Percentiles rank a stretch among this genome's conserved stretches.
Conservation (phyloP, 768 basidiomycete species). For the Termitomyces sp. region DNA sequence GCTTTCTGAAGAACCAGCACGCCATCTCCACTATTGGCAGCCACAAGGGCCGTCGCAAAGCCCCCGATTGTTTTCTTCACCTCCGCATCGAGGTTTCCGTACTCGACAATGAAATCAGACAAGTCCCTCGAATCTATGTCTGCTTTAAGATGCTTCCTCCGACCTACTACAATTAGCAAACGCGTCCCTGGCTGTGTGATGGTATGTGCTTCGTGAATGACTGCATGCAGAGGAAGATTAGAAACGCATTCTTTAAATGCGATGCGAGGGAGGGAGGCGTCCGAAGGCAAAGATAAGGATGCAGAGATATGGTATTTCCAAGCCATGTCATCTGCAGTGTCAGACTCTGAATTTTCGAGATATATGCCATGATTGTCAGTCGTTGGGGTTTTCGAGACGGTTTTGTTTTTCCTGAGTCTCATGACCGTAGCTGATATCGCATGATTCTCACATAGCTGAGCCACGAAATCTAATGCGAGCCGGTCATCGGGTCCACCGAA, state of each 20-base stretch:
- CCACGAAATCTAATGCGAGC: slow-evolving; percentile 76
- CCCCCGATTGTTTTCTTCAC: slow-evolving; percentile 41
- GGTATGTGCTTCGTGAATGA: slow-evolving; percentile 40
- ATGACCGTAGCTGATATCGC: slow-evolving; percentile 70
- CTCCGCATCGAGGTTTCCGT: slow-evolving; percentile 40
- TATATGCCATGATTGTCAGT: not conserved
- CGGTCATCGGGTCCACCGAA: slow-evolving; percentile 94
- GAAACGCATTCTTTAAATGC: slow-evolving; percentile 53
- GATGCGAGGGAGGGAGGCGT: slow-evolving; percentile 46
- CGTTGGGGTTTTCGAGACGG: not conserved
- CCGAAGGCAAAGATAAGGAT: not conserved
- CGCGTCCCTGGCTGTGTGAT: slow-evolving; percentile 18
- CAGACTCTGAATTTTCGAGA: slow-evolving; percentile 72
- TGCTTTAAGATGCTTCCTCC: slow-evolving; percentile 65
- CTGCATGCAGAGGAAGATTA: slow-evolving; percentile 53
- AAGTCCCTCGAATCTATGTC: slow-evolving; percentile 57
- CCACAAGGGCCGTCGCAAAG: not conserved
- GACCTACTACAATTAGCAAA: slow-evolving; percentile 64
- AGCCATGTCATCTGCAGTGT: slow-evolving; percentile 74
- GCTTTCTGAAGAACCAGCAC: not conserved
- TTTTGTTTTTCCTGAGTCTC: slow-evolving; percentile 41
- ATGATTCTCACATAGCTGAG: slow-evolving; percentile 72
- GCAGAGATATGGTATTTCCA: slow-evolving; percentile 42
- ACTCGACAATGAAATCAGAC: slow-evolving; percentile 19
- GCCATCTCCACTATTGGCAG: not conserved